Base-by-base conservation (phyloP, 768 basidiomycete species). In the Suillus ampliporus region DNA sequence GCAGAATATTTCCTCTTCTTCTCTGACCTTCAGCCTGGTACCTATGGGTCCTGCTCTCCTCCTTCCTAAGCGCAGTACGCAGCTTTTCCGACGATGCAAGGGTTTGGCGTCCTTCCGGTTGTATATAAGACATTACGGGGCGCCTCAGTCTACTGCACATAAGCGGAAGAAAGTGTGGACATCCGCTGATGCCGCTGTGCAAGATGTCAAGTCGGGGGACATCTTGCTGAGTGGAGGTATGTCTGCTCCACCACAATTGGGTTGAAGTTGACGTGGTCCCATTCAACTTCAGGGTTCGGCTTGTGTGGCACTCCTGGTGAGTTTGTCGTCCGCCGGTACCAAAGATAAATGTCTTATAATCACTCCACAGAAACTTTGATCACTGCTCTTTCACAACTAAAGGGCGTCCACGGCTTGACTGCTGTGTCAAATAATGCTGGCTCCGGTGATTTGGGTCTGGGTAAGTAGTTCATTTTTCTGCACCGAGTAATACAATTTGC, bases 371-470 rank as follows among this genome's bases (percentile, higher is more conserved):
- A 94, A 72, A 94, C 92, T 5, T 79, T 95, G 58, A 88, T 94
- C 38, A 80, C 78, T 41, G 92, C 93, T 3, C 80, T 95, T 23
- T 77, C 89, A 10, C 85, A 84, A 71, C 83, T 91, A 61, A 83
- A 83, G 58, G 89, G 89, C 51, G 84, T 94, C 15, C 82, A 71
- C 50, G 78, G 88, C 65, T 75, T 94, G 56, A 92, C 88, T 46
- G 91, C 86, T 57, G 88, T 94, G n/a, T 92, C 90, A 4, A 94
- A 94, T 72, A 94, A 95, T 76, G 88, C 89, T 53, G 92, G 91
- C 0, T 81, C 83, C 28, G 82, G 82, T 47, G 82, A 87, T 66
- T 83, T 80, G 34, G 91, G 91, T 38, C 81, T 92, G 57, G 90
- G 89, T 88, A 62, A 58, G 41, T 23, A 14, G 21, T 41, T 38